A percentile compares a stretch with the other conserved stretches of the same genome.
These are phyloP conservation scores for Leptosphaerulina australis DNA, from an alignment of 2,329 filamentous ascomycete species.

Conservation along the genomic window DNA sequence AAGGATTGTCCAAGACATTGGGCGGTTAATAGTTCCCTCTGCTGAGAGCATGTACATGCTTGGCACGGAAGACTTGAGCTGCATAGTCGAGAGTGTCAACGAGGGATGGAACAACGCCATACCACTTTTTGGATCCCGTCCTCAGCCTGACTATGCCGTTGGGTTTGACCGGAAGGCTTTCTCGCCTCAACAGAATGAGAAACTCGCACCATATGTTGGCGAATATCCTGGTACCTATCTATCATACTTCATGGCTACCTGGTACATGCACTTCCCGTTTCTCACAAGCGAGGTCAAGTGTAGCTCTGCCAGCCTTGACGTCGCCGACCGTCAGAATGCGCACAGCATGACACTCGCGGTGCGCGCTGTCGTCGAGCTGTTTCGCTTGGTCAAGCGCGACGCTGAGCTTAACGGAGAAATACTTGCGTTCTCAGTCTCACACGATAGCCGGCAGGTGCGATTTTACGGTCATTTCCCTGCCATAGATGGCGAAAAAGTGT, in stretches of 20 bases:
- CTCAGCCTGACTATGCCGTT: constrained; percentile 55
- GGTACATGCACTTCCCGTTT: constrained; percentile 59
- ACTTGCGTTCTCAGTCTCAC: constrained; percentile 29
- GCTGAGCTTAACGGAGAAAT: constrained; percentile 28
- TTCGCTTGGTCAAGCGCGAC: constrained; percentile 24
- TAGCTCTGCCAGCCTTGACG: constrained; percentile 42
- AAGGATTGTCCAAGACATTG: not conserved
- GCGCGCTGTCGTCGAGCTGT: constrained; percentile 28
- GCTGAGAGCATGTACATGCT: constrained; percentile 43
- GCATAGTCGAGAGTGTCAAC: constrained; percentile 52
- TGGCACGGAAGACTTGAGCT: constrained; percentile 28
- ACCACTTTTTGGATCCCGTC: constrained; percentile 46
- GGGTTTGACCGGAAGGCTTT: constrained; percentile 54
- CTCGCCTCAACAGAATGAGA: constrained; percentile 51
- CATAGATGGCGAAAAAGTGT: constrained; percentile 20
- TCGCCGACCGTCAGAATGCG: constrained; percentile 39
- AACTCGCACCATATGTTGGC: constrained; percentile 40
- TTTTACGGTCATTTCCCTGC: constrained; percentile 30
- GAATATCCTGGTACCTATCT: constrained; percentile 33
- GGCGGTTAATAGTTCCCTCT: constrained; percentile 38
- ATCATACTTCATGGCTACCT: constrained; percentile 55
- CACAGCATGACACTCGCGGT: constrained; percentile 31
- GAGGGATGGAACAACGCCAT: constrained; percentile 53
- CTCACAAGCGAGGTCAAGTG: constrained; percentile 58
- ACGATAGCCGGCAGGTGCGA: constrained; percentile 24